phyloP scores from a whole-genome alignment of 2,329 filamentous ascomycete genomes.

The Pyrenochaeta sp. region DNA sequence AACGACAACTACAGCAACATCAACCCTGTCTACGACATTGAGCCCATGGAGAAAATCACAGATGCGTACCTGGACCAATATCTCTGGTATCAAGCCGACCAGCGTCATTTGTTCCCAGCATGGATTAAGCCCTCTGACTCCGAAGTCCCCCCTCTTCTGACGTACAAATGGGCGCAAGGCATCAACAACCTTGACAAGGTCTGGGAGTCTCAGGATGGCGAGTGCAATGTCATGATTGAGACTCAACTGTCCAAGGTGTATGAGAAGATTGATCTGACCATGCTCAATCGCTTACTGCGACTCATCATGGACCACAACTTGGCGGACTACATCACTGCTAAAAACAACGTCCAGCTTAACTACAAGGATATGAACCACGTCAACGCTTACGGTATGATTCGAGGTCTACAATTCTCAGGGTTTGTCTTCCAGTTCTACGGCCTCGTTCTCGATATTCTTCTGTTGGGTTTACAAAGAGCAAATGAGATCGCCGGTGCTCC shows the following conservation, averaged over 20 bases:
- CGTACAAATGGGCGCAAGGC: constrained; percentile 99
- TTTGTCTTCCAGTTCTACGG: constrained; percentile 99
- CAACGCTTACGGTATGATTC: constrained; percentile 98
- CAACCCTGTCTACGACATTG: constrained; percentile 98
- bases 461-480: constrained; percentile 93
- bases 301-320: constrained; percentile 99
- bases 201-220: constrained; percentile 91
- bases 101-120: constrained; percentile 93
- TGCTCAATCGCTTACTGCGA: constrained; percentile 90
- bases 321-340: constrained; percentile 98
- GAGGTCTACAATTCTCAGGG: constrained; percentile 95
- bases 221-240: constrained; percentile 99
- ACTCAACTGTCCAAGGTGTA: constrained; percentile 99
- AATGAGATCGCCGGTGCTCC: constrained; percentile 97
- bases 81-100: constrained; percentile 98
- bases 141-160: constrained; percentile 90
- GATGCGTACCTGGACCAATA: constrained; percentile 99
- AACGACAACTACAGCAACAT: constrained; percentile 99
- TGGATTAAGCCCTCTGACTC: constrained; percentile 99
- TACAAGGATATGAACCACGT: constrained; percentile 99
- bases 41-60: constrained; percentile 99
- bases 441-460: constrained; percentile 88
- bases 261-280: constrained; percentile 96
- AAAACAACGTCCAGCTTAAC: constrained; percentile 98
- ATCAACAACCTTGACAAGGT: constrained; percentile 98